Percentiles rank a stretch among this genome's conserved stretches.
These are phyloP conservation scores for Vachellia pachyceras DNA, from an alignment of 306 rosid genomes.

Conservation along the genomic window DNA sequence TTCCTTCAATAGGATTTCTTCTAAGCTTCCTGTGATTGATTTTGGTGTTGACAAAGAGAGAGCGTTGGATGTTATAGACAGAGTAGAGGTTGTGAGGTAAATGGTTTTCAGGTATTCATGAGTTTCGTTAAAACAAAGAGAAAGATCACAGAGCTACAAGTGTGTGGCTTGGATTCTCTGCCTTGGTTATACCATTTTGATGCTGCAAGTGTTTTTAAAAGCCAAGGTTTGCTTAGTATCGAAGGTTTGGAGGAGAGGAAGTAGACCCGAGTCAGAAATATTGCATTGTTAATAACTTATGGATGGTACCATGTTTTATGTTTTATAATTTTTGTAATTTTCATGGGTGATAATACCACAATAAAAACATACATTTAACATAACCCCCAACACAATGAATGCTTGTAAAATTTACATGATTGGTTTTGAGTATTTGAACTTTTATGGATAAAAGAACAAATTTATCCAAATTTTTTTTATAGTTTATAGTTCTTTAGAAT, in stretches of 20 bases:
- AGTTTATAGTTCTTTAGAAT: too few species aligned
- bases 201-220: neutral
- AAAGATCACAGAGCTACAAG: neutral
- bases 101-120: slow-evolving; percentile 25
- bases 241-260: neutral
- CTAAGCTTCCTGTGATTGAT: slow-evolving; percentile 61
- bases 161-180: neutral
- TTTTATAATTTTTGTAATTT: neutral
- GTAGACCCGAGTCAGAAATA: neutral
- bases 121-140: slow-evolving; percentile 19
- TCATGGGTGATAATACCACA: neutral
- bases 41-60: slow-evolving; percentile 60
- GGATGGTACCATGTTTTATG: neutral
- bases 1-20: slow-evolving; percentile 50
- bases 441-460: neutral
- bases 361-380: neutral
- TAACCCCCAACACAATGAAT: neutral
- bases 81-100: slow-evolving; percentile 51
- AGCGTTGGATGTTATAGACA: slow-evolving; percentile 65
- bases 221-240: too few species aligned
- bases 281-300: neutral
- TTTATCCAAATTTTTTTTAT: too few species aligned
- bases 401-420: neutral
- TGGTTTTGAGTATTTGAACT: neutral
- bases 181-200: neutral